Evolutionary conservation across 1,284 basidiomycete genomes (phyloP).

Genomic region (Moniliella sp.): DNA sequence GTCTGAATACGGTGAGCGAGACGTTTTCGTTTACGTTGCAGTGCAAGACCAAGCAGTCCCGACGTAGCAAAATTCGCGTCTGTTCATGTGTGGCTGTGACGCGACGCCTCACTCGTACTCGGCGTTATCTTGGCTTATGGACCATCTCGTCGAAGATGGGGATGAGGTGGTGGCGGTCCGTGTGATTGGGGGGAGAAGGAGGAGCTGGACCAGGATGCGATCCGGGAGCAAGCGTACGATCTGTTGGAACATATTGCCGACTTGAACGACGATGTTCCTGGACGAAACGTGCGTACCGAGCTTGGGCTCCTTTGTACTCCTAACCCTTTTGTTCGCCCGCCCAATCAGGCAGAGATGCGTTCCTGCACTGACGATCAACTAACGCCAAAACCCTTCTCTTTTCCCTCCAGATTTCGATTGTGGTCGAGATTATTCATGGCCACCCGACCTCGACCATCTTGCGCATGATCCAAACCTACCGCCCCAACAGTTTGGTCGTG

Average conservation of each 20-base stretch:
- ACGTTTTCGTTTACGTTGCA: too few species aligned
- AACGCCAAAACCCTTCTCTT: too few species aligned
- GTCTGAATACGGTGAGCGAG: too few species aligned
- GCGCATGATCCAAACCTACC: constrained; percentile 64
- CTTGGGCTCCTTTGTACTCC: too few species aligned
- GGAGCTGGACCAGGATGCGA: constrained; percentile 47
- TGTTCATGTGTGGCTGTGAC: too few species aligned
- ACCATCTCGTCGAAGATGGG: constrained; percentile 65
- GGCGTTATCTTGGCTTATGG: constrained; percentile 48
- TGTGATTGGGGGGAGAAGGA: constrained; percentile 63
- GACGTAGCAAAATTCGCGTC: too few species aligned
- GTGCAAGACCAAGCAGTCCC: too few species aligned
- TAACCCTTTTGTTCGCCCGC: too few species aligned
- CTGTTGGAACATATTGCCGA: constrained; percentile 61
- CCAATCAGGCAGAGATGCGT: too few species aligned
- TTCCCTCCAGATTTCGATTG: constrained; percentile 52
- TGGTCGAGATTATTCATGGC: constrained; percentile 81
- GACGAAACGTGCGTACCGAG: constrained; percentile 47
- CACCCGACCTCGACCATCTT: constrained; percentile 48
- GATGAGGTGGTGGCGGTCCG: constrained; percentile 81
- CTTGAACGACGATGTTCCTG: constrained; percentile 57
- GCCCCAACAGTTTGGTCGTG: constrained; percentile 79
- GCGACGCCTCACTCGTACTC: too few species aligned
- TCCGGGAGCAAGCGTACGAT: constrained; percentile 65
- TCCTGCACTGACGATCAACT: neutral